These are phyloP conservation scores for Agaricus blazei DNA, from an alignment of 768 basidiomycete species.

Conservation along the genomic window DNA sequence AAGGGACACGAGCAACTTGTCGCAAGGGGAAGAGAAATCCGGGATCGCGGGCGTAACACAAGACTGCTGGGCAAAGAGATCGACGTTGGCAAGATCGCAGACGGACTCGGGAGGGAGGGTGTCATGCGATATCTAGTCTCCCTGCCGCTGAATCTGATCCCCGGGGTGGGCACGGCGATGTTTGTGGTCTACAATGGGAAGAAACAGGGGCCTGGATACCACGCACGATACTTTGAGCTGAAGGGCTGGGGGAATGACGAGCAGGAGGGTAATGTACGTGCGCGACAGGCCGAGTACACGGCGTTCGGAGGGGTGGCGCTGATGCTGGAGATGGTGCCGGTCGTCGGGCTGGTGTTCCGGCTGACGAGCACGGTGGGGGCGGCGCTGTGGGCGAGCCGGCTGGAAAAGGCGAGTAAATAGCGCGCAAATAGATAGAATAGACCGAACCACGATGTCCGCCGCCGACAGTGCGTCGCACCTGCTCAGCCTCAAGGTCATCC, in stretches of 20 bases:
- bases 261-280: slow-evolving; percentile 39
- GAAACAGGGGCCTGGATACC: slow-evolving; percentile 51
- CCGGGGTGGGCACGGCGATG: slow-evolving; percentile 56
- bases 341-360: slow-evolving; percentile 53
- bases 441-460: slow-evolving; percentile 20
- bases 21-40: slow-evolving; percentile 24
- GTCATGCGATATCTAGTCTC: slow-evolving; percentile 56
- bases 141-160: slow-evolving; percentile 64
- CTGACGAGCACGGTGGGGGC: slow-evolving; percentile 66
- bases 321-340: slow-evolving; percentile 55
- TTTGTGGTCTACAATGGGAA: slow-evolving; percentile 54
- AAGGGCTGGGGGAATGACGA: slow-evolving; percentile 45
- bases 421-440: background rate
- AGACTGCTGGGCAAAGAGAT: slow-evolving; percentile 47
- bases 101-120: slow-evolving; percentile 36
- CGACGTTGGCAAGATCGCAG: slow-evolving; percentile 29
- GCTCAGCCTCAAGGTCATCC: slow-evolving; percentile 82
- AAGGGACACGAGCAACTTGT: slow-evolving; percentile 29
- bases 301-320: slow-evolving; percentile 64
- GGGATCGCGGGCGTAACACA: slow-evolving; percentile 27
- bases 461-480: slow-evolving; percentile 58
- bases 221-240: slow-evolving; percentile 66
- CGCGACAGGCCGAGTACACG: slow-evolving; percentile 55
- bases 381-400: slow-evolving; percentile 64
- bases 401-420: slow-evolving; percentile 39